Percentiles rank a stretch among this genome's conserved stretches.
phyloP scores from a whole-genome alignment of 495 filamentous ascomycete species.

The Penicillium malachiteum region DNA sequence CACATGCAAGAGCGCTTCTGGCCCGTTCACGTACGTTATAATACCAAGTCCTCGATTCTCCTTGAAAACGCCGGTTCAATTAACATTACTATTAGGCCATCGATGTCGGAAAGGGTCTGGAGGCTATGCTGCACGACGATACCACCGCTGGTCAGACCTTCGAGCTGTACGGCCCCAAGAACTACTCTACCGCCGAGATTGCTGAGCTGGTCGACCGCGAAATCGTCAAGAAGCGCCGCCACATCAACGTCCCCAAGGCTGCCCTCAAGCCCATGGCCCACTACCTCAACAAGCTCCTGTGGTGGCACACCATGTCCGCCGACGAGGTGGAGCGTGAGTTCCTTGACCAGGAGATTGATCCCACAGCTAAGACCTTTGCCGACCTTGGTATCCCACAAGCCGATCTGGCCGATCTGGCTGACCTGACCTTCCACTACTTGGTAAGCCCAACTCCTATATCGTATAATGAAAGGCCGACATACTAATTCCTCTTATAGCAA shows the following conservation, averaged over 20 bases:
- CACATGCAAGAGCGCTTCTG: conserved; percentile 87
- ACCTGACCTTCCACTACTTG: conserved; percentile 87
- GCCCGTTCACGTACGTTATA: conserved; percentile 80
- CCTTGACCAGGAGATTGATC: conserved; percentile 90
- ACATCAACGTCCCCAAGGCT: conserved; percentile 86
- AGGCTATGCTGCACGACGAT: conserved; percentile 86
- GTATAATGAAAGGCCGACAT: conserved; percentile 15
- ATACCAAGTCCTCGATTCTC: too few relatives aligned
- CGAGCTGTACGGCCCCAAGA: conserved; percentile 91
- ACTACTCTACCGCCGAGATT: conserved; percentile 88
- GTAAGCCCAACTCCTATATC: conserved; percentile 50
- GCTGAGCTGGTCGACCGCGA: conserved; percentile 84
- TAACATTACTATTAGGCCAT: conserved; percentile 57
- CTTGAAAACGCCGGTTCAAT: background rate
- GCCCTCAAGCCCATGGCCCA: conserved; percentile 70
- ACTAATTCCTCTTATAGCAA: conserved; percentile 54
- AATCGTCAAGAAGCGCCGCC: conserved; percentile 83
- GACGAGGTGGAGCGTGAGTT: conserved; percentile 93
- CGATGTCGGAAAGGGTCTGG: conserved; percentile 85
- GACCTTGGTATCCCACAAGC: conserved; percentile 71
- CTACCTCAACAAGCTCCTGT: conserved; percentile 73
- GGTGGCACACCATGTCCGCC: conserved; percentile 82
- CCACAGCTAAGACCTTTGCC: conserved; percentile 89
- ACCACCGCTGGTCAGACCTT: conserved; percentile 85
- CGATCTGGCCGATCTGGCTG: conserved; percentile 73